Percentiles rank a stretch among this genome's conserved stretches.
These are phyloP conservation scores for Epichloe baconii DNA, from an alignment of 2,329 filamentous ascomycete genomes.

Conservation along the genomic window DNA sequence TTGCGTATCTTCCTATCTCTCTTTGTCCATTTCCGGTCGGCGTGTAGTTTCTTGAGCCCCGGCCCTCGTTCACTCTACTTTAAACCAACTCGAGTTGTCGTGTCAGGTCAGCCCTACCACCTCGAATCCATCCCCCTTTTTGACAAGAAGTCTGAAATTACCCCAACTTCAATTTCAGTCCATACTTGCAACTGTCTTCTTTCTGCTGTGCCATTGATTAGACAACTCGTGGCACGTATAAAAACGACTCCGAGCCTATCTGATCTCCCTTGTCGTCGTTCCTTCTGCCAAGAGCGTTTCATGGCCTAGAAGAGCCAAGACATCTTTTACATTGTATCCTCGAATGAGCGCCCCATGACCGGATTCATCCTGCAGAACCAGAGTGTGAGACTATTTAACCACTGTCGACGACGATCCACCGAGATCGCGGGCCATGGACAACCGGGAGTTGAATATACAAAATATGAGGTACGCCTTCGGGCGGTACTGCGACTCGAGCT, in stretches of 20 bases:
- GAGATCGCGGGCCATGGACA: background rate
- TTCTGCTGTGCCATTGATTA: background rate
- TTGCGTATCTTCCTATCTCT: background rate
- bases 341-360: background rate
- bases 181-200: background rate
- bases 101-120: constrained; percentile 6
- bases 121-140: background rate
- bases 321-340: background rate
- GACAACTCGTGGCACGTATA: background rate
- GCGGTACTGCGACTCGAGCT: background rate
- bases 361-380: background rate
- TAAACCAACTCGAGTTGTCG: background rate
- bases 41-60: background rate
- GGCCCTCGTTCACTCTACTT: constrained; percentile 1
- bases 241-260: background rate
- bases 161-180: background rate
- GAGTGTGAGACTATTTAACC: background rate
- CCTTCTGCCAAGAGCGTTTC: background rate
- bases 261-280: background rate
- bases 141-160: background rate
- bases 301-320: too few relatives aligned
- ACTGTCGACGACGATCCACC: background rate
- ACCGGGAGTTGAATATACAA: background rate
- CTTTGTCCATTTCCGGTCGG: background rate
- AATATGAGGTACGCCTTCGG: background rate